Evolutionary conservation across 2,329 filamentous ascomycete species (phyloP).

Genomic region (Penicillium oxalicum): DNA sequence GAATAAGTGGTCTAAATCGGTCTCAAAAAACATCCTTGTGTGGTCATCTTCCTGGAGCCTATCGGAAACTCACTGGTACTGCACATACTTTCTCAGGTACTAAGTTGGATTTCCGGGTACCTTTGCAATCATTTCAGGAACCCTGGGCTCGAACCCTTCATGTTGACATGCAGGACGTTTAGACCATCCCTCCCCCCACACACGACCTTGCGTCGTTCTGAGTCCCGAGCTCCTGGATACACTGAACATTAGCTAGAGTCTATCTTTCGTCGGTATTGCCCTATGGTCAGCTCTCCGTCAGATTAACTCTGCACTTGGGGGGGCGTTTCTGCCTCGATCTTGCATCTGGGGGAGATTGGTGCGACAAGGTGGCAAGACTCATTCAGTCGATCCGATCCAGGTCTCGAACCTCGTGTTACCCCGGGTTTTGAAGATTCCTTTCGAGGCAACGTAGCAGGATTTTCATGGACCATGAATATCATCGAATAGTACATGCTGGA

Average conservation of each 20-base stretch:
- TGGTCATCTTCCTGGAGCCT: no score
- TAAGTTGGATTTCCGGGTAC: no score
- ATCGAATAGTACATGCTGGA: no score
- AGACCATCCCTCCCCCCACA: not conserved
- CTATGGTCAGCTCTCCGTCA: not conserved
- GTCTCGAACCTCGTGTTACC: slow-evolving; percentile 4
- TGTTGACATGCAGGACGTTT: slow-evolving; percentile 17
- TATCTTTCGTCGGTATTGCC: slow-evolving; percentile 7
- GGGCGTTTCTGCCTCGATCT: no score
- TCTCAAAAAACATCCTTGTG: no score
- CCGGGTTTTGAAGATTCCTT: not conserved
- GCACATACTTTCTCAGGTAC: no score
- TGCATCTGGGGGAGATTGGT: not conserved
- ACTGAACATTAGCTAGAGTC: slow-evolving; percentile 6
- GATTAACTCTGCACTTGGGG: no score
- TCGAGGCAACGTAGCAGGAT: slow-evolving; percentile 5
- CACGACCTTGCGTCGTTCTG: slow-evolving; percentile 17
- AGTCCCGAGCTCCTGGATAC: slow-evolving; percentile 18
- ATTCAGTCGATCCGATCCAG: not conserved
- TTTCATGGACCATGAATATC: no score
- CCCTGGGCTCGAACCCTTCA: slow-evolving; percentile 1
- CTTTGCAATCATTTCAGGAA: not conserved
- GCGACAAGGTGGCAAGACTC: no score
- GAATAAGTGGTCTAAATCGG: no score
- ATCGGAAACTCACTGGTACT: no score